These are phyloP conservation scores for Mycena haematopus DNA, from an alignment of 768 basidiomycete species.

Conservation along the genomic window DNA sequence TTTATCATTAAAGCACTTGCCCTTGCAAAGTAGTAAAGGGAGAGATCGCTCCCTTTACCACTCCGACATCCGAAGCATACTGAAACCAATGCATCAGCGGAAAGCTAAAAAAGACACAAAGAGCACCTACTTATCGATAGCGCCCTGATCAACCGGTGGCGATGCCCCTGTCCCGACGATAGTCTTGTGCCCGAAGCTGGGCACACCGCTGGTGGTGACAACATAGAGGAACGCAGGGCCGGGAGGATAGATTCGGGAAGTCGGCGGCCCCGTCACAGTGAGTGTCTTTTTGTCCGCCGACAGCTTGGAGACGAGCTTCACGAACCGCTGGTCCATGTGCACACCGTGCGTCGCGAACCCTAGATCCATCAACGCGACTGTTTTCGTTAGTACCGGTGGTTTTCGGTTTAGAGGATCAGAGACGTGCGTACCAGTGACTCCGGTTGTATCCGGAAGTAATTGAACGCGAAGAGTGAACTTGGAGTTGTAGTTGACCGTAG, in stretches of 20 bases:
- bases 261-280: constrained; percentile 19
- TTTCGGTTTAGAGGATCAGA: constrained; percentile 6
- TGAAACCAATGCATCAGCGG: constrained; percentile 9
- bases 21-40: too few species aligned
- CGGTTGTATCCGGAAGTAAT: not conserved
- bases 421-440: constrained; percentile 4
- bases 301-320: not conserved
- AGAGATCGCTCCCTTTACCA: too few species aligned
- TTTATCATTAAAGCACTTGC: too few species aligned
- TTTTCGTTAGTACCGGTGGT: constrained; percentile 1
- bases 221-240: constrained; percentile 25
- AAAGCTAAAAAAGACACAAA: not conserved
- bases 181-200: constrained; percentile 24
- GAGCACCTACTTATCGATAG: constrained; percentile 22
- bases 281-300: constrained; percentile 14
- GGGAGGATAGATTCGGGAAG: constrained; percentile 21
- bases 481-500: not conserved
- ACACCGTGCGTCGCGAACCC: not conserved
- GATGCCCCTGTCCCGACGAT: not conserved
- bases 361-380: constrained; percentile 15
- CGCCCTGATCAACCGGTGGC: constrained; percentile 15
- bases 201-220: constrained; percentile 21
- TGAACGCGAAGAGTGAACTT: not conserved
- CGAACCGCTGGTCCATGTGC: not conserved
- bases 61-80: too few species aligned